phyloP scores from a whole-genome alignment of 495 filamentous ascomycete species.

The Daldinia vernicosa region DNA sequence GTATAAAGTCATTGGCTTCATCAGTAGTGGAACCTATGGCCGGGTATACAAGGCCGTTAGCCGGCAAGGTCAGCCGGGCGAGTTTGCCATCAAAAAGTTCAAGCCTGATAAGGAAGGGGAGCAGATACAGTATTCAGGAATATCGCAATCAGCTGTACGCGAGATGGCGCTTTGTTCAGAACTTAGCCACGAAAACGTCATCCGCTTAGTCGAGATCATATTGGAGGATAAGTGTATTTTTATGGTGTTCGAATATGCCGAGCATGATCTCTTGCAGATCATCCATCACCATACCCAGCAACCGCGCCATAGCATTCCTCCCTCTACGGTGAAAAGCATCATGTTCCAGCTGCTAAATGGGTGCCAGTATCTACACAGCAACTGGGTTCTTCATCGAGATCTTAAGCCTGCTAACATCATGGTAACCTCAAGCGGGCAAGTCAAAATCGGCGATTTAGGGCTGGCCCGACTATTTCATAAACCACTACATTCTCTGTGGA shows the following conservation, averaged over 20 bases:
- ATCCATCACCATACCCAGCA: conserved; percentile 97
- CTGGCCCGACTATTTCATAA: conserved; percentile 94
- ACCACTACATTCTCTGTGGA: conserved; percentile 87
- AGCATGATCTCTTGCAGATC: conserved; percentile 96
- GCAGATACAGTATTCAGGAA: conserved; percentile 91
- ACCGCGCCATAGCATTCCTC: conserved; percentile 85
- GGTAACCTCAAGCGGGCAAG: conserved; percentile 87
- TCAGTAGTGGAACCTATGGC: conserved; percentile 98
- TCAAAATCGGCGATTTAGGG: conserved; percentile 93
- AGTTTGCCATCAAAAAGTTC: conserved; percentile 99
- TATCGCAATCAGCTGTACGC: conserved; percentile 95
- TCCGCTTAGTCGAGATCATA: conserved; percentile 93
- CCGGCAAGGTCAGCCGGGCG: conserved; percentile 73
- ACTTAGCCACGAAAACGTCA: conserved; percentile 87
- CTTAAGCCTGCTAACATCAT: conserved; percentile 99
- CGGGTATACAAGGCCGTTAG: conserved; percentile 95
- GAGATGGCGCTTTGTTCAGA: conserved; percentile 99
- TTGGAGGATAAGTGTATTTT: conserved; percentile 99
- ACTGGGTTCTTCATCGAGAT: conserved; percentile 97
- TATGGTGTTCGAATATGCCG: conserved; percentile 99
- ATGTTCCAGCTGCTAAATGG: conserved; percentile 95
- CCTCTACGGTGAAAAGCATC: conserved; percentile 86
- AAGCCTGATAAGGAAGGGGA: conserved; percentile 99
- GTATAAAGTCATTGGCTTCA: conserved; percentile 97
- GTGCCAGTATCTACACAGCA: conserved; percentile 91